Evolutionary conservation across 345 rosid species (phyloP), one percentile per base, ranked within the genome.

Genomic region (Linum lewisii): DNA sequence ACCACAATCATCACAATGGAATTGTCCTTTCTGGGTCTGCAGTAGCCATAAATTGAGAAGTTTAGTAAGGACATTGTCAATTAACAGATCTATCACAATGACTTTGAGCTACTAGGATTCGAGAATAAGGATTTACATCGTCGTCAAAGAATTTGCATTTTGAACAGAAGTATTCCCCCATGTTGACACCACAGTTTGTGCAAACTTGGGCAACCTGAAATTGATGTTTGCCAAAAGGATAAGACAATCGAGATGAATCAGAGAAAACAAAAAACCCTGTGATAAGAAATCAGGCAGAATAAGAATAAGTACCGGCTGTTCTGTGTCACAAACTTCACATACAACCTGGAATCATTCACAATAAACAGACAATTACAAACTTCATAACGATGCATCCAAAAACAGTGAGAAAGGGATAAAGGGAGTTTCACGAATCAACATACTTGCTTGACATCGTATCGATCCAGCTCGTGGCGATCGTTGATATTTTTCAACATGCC

Each of bases 1-100:
- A 18, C 99, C 97, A 78, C 99, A 93, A 19, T 89, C 96, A 65
- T 93, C 76, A 56, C 99, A 93, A 71, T 93, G 99, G 71, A 93
- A 89, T 66, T 87, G 99, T 25, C 66, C 69, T 58, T 93, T 93
- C 51, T 63, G 75, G 20, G 61, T 82, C 95, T 89, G 87, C 74
- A 72, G 62, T 34, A 44, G n/a, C 45, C 23, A 26, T 26, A 22
- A 54, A 38, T 4, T 29, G 20, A 5, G 16, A 32, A 64, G 47
- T 51, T 42, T 4, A 11, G 13, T 42, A 11, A 42, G 47, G 47
- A 42, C 18, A 42, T 42, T 42, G 18, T 42, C 47, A 42, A 42
- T 42, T 16, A 42, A 10, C 2, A 42, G 2, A 42, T 42, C 16
- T 42, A 42, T 42, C n/a, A 42, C 13, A 16, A 16, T 16, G 18